Evolutionary conservation across 179 eudicot genomes (phyloP).

Genomic region (Gypsophila paniculata): DNA sequence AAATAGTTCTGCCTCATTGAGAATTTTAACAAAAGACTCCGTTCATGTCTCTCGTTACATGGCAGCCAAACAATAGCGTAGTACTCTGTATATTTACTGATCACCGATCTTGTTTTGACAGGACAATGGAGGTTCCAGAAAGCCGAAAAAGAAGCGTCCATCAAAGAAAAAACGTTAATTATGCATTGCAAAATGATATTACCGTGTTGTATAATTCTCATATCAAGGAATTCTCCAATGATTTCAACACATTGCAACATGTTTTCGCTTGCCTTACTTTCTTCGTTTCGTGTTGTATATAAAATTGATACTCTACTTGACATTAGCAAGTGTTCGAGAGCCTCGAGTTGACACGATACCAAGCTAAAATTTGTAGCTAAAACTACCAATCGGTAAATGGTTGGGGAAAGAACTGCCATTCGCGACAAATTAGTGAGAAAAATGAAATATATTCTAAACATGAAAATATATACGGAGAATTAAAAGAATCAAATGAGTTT

Average conservation of each 20-base stretch:
- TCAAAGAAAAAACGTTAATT: constrained; percentile 15
- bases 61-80: too few relatives aligned
- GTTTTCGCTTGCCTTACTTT: neutral
- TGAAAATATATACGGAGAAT: too few relatives aligned
- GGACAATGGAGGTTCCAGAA: constrained; percentile 14
- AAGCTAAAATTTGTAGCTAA: too few relatives aligned
- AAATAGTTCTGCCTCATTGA: too few relatives aligned
- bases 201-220: constrained; percentile 3
- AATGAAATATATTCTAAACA: too few relatives aligned
- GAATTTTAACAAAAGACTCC: too few relatives aligned
- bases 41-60: too few relatives aligned
- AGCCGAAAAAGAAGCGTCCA: constrained; percentile 11
- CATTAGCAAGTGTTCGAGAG: neutral
- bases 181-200: neutral
- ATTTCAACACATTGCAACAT: neutral
- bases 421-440: too few relatives aligned
- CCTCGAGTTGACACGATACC: neutral
- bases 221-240: neutral
- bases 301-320: neutral
- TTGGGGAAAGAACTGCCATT: too few relatives aligned
- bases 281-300: constrained; percentile 2
- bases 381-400: too few relatives aligned
- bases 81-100: neutral
- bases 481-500: too few relatives aligned
- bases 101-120: constrained; percentile 7